A percentile compares a stretch with the other conserved stretches of the same genome.
Conservation (phyloP, 106 monocot species). For the Dendrobium chrysotoxum region DNA sequence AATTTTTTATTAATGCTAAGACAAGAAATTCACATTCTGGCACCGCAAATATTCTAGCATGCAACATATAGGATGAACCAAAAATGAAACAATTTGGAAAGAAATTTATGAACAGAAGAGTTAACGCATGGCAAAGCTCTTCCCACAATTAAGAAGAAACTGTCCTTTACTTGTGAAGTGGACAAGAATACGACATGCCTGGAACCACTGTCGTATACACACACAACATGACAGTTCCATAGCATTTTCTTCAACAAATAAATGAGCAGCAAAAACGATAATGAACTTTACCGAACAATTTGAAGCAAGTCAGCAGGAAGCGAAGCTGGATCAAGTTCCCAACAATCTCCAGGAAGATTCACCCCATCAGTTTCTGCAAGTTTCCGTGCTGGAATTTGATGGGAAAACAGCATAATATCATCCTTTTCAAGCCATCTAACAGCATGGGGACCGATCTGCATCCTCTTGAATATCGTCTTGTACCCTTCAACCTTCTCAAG, state of each 20-base stretch:
- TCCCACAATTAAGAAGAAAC: not conserved
- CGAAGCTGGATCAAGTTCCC: constrained; percentile 97
- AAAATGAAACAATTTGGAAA: not conserved
- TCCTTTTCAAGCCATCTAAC: constrained; percentile 57
- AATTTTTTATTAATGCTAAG: too few species aligned
- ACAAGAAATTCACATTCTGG: too few species aligned
- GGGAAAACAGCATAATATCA: constrained; percentile 53
- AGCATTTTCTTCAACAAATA: constrained; percentile 5
- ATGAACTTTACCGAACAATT: constrained; percentile 9
- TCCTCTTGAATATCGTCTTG: constrained; percentile 74
- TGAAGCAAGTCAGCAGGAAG: constrained; percentile 50
- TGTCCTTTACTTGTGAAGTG: not conserved
- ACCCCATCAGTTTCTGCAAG: constrained; percentile 35
- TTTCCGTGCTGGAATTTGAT: constrained; percentile 80
- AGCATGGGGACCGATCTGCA: constrained; percentile 58
- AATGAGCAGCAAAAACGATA: not conserved
- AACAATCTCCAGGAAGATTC: constrained; percentile 57
- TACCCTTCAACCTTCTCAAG: constrained; percentile 88
- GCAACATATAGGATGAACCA: not conserved
- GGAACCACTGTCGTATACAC: not conserved
- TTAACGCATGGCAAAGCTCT: not conserved
- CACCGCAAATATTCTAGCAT: too few species aligned
- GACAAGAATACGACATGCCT: not conserved
- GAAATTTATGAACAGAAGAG: not conserved
- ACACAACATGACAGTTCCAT: not conserved